Conservation (phyloP, 1,284 basidiomycete genomes). For the Cutaneotrichosporon mucoides region DNA sequence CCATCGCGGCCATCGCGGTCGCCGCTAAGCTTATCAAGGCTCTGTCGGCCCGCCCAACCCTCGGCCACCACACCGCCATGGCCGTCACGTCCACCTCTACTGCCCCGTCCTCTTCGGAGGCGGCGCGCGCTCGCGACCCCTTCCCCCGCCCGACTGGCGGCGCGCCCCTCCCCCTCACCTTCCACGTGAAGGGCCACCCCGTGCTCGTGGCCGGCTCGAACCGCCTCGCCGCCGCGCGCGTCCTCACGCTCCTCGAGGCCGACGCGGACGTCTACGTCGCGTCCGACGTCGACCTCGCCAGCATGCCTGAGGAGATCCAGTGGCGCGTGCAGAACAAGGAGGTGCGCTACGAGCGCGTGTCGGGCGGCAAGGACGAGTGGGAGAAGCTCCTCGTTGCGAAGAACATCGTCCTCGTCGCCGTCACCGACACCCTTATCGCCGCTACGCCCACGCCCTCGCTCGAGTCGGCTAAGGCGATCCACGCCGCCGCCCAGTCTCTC, state of each 20-base stretch:
- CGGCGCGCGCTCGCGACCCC: not conserved
- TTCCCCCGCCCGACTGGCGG: constrained; percentile 52
- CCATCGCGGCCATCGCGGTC: constrained; percentile 31
- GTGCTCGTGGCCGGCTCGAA: constrained; percentile 72
- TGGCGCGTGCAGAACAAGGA: constrained; percentile 61
- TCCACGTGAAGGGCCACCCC: constrained; percentile 55
- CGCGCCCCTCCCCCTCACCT: constrained; percentile 74
- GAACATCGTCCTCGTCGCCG: constrained; percentile 59
- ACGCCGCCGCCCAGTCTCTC: constrained; percentile 55
- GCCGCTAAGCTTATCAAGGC: constrained; percentile 29
- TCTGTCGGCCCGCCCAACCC: constrained; percentile 8
- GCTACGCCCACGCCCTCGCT: constrained; percentile 49
- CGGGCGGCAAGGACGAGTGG: constrained; percentile 14
- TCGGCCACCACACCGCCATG: not conserved
- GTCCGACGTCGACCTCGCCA: constrained; percentile 40
- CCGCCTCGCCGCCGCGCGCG: constrained; percentile 70
- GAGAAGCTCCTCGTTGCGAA: constrained; percentile 13
- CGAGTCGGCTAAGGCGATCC: constrained; percentile 58
- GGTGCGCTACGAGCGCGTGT: constrained; percentile 52
- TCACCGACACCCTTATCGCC: constrained; percentile 62
- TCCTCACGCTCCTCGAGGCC: constrained; percentile 77
- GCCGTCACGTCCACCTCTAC: no score
- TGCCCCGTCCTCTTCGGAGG: not conserved
- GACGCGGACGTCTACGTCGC: constrained; percentile 69
- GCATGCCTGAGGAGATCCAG: constrained; percentile 65